phyloP scores from a whole-genome alignment of 805 yeast genomes.

The Hanseniaspora nectarophila region DNA sequence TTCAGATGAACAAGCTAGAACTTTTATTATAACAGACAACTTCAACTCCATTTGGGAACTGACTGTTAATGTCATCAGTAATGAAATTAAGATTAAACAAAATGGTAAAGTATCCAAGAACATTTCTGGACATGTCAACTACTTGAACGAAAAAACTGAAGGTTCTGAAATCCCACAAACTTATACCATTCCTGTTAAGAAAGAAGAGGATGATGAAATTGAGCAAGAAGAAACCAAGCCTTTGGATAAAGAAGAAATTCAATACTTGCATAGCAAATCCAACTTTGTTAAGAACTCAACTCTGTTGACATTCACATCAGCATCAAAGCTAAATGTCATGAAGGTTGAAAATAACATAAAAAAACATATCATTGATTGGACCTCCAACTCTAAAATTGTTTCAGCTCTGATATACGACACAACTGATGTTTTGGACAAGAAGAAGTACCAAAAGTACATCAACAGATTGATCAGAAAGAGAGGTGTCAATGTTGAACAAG shows the following conservation, averaged over 20 bases:
- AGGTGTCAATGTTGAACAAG: conserved; percentile 26
- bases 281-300: conserved; percentile 3
- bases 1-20: not conserved
- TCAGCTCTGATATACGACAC: conserved; percentile 8
- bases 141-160: not conserved
- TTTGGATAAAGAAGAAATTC: conserved; percentile 4
- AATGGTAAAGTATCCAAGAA: conserved; percentile 6
- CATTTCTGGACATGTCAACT: conserved; percentile 3
- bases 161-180: conserved; percentile 1
- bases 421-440: conserved; percentile 17
- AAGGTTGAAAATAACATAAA: not conserved
- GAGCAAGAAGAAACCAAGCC: not conserved
- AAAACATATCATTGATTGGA: conserved; percentile 14
- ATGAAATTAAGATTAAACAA: conserved; percentile 1
- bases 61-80: not conserved
- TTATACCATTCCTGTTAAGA: not conserved
- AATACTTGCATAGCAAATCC: conserved; percentile 4
- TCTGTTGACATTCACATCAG: not conserved
- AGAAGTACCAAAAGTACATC: conserved; percentile 26
- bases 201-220: not conserved
- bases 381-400: conserved; percentile 35
- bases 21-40: conserved; percentile 6
- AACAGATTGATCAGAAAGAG: conserved; percentile 30
- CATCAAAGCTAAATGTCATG: not conserved
- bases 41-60: conserved; percentile 12